Percentiles rank a stretch among this genome's conserved stretches.
Evolutionary conservation across 2,329 filamentous ascomycete species (phyloP).

Genomic region (Zymoseptoria ardabiliae): DNA sequence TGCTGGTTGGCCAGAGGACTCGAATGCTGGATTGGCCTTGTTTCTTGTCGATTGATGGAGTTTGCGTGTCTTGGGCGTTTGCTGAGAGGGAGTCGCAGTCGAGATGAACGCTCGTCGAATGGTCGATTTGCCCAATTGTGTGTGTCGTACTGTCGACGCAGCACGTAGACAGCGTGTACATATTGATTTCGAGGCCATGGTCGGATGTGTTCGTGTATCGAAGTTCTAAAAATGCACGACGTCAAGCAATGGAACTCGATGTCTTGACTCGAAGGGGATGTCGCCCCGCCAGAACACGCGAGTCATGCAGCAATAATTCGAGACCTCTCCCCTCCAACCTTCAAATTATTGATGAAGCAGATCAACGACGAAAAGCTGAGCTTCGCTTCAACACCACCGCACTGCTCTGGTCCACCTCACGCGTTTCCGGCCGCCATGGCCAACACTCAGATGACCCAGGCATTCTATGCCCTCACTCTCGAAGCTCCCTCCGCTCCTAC

Average conservation of each 20-base stretch:
- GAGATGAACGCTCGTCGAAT: slow-evolving; percentile 17
- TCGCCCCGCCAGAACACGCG: slow-evolving; percentile 2
- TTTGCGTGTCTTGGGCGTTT: slow-evolving; percentile 14
- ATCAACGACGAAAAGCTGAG: background rate
- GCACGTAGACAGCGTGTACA: slow-evolving; percentile 21
- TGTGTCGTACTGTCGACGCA: slow-evolving; percentile 5
- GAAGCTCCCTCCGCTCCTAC: slow-evolving; percentile 84
- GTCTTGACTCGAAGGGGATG: background rate
- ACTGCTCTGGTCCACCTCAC: slow-evolving; percentile 5
- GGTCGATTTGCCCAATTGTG: slow-evolving; percentile 5
- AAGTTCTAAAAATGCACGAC: background rate
- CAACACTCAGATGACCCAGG: slow-evolving; percentile 89
- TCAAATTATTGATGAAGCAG: background rate
- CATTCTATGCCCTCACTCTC: slow-evolving; percentile 94
- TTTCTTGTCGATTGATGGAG: slow-evolving; percentile 18
- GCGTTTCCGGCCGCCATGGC: slow-evolving; percentile 60
- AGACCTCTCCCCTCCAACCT: background rate
- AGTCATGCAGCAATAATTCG: background rate
- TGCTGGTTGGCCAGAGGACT: slow-evolving; percentile 5
- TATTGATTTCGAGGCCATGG: slow-evolving; percentile 21
- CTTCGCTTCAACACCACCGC: background rate
- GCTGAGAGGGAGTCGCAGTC: slow-evolving; percentile 8
- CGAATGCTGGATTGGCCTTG: slow-evolving; percentile 13
- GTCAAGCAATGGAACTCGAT: background rate
- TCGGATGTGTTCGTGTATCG: background rate